Evolutionary conservation across 768 basidiomycete species (phyloP).

Genomic region (Tephrocybe sp.): DNA sequence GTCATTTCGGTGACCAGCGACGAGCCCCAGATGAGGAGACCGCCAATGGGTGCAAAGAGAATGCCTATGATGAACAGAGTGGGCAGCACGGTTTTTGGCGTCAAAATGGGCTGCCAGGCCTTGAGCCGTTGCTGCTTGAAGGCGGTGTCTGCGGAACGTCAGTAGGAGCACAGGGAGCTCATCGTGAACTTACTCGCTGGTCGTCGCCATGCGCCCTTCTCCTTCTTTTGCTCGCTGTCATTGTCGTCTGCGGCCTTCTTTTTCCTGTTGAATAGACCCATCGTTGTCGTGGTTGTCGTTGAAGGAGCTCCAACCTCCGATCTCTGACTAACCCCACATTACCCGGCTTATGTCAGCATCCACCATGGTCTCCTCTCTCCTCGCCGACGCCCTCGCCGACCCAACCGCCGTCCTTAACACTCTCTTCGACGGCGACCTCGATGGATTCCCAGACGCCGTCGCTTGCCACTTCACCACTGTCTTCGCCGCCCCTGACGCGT

Average conservation of each 20-base stretch:
- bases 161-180: slow-evolving; percentile 16
- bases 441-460: slow-evolving; percentile 43
- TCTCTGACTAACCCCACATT: slow-evolving; percentile 10
- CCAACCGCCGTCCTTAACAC: slow-evolving; percentile 49
- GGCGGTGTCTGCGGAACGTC: slow-evolving; percentile 74
- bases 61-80: slow-evolving; percentile 94
- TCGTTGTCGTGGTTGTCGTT: slow-evolving; percentile 12
- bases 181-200: slow-evolving; percentile 69
- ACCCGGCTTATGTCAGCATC: slow-evolving; percentile 30
- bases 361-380: slow-evolving; percentile 53
- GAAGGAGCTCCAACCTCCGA: not conserved
- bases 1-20: slow-evolving; percentile 87
- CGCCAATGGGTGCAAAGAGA: slow-evolving; percentile 95
- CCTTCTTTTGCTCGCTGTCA: slow-evolving; percentile 64
- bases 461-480: slow-evolving; percentile 44
- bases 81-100: slow-evolving; percentile 95
- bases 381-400: slow-evolving; percentile 48
- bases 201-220: slow-evolving; percentile 82
- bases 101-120: slow-evolving; percentile 99
- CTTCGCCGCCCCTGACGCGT: slow-evolving; percentile 39
- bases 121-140: slow-evolving; percentile 99
- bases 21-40: slow-evolving; percentile 88
- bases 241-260: slow-evolving; percentile 39
- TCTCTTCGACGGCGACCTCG: slow-evolving; percentile 35
- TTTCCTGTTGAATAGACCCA: slow-evolving; percentile 64